A percentile compares a stretch with the other conserved stretches of the same genome.
Evolutionary conservation across 2,329 filamentous ascomycete species (phyloP).

Genomic region (Karstenula rhodostoma): DNA sequence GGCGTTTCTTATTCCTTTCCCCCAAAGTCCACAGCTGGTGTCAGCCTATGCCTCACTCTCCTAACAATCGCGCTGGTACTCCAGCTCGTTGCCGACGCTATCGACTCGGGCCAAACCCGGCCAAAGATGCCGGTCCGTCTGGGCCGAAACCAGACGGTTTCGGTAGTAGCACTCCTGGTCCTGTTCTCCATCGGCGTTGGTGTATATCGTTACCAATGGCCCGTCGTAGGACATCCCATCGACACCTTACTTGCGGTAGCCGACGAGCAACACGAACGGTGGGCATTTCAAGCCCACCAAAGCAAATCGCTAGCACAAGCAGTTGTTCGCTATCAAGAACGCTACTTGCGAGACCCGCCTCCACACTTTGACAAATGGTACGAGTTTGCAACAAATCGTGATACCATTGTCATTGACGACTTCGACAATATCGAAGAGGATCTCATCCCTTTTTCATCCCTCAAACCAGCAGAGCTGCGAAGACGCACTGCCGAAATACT

Average conservation of each 20-base stretch:
- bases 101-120: constrained; percentile 38
- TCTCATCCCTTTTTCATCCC: constrained; percentile 63
- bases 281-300: constrained; percentile 56
- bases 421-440: constrained; percentile 67
- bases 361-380: constrained; percentile 70
- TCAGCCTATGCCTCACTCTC: constrained; percentile 38
- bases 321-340: constrained; percentile 59
- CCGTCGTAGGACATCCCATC: constrained; percentile 61
- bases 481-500: constrained; percentile 61
- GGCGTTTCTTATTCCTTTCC: constrained; percentile 45
- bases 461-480: constrained; percentile 61
- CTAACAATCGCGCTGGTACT: constrained; percentile 44
- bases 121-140: constrained; percentile 41
- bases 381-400: constrained; percentile 60
- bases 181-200: constrained; percentile 41
- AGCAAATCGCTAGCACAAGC: constrained; percentile 60
- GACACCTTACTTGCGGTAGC: constrained; percentile 62
- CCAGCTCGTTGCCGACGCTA: constrained; percentile 39
- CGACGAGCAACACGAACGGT: constrained; percentile 57
- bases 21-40: constrained; percentile 42
- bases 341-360: constrained; percentile 64
- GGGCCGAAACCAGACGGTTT: constrained; percentile 40
- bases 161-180: constrained; percentile 52
- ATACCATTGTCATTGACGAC: constrained; percentile 65
- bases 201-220: constrained; percentile 52